phyloP scores from a whole-genome alignment of 441 rosid genomes.

The Pelargonium australe region DNA sequence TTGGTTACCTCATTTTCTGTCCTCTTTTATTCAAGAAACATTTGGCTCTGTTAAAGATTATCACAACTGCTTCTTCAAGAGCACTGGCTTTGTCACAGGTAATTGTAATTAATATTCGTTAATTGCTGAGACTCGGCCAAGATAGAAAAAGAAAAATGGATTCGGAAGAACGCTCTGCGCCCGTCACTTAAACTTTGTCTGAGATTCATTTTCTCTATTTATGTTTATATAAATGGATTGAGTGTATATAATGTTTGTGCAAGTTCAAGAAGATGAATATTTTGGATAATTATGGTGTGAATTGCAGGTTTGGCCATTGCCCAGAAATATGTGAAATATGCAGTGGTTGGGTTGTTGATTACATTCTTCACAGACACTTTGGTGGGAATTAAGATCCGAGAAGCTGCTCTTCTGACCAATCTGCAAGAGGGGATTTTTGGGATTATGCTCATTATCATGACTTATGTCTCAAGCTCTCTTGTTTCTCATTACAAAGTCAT shows the following conservation, averaged over 20 bases:
- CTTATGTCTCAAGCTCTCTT: slow-evolving; percentile 2
- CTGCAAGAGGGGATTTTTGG: slow-evolving; percentile 4
- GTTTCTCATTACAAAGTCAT: slow-evolving; percentile 1
- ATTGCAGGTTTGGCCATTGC: slow-evolving; percentile 1
- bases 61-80: slow-evolving; percentile 4
- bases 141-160: too few species aligned
- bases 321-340: slow-evolving; percentile 1
- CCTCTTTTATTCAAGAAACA: neutral
- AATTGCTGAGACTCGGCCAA: too few species aligned
- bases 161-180: too few species aligned
- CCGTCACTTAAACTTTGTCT: too few species aligned
- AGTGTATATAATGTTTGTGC: neutral
- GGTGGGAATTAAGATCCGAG: neutral
- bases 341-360: neutral
- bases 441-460: slow-evolving; percentile 6
- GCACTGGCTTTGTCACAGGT: neutral
- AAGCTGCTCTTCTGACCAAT: slow-evolving; percentile 1
- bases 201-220: too few species aligned
- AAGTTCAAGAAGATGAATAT: too few species aligned
- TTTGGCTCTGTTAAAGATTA: neutral
- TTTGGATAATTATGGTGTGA: neutral
- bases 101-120: neutral
- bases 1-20: neutral
- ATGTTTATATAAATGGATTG: neutral
- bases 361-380: slow-evolving; percentile 7